These are phyloP conservation scores for Kuraishia ogatae DNA, from an alignment of 805 yeast species.

Conservation along the genomic window DNA sequence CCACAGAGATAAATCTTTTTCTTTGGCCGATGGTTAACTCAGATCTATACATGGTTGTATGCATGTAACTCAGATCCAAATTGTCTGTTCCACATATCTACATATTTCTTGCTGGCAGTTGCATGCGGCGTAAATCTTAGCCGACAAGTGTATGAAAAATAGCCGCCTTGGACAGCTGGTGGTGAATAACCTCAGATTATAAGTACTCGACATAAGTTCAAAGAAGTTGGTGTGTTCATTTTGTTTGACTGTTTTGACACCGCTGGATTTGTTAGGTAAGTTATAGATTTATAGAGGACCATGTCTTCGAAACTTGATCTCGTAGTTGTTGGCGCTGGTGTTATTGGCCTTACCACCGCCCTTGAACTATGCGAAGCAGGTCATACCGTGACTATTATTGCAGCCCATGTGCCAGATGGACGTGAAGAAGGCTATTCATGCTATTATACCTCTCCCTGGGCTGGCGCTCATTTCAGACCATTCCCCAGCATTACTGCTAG, in stretches of 20 bases:
- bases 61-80: too few relatives aligned
- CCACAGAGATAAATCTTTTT: too few relatives aligned
- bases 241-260: too few relatives aligned
- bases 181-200: background rate
- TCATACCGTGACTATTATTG: constrained; percentile 32
- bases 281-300: background rate
- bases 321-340: constrained; percentile 50
- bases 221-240: background rate
- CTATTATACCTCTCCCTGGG: constrained; percentile 58
- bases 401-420: constrained; percentile 29
- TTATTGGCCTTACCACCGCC: constrained; percentile 50
- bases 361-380: constrained; percentile 31
- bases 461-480: constrained; percentile 72
- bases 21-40: background rate
- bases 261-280: too few relatives aligned
- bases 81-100: too few relatives aligned
- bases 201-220: background rate
- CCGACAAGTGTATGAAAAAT: background rate
- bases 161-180: background rate
- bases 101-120: background rate
- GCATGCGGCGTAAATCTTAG: background rate
- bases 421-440: constrained; percentile 3
- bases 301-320: constrained; percentile 9
- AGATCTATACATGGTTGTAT: too few relatives aligned
- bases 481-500: constrained; percentile 36